These are phyloP conservation scores for Pelargonium nanum DNA, from an alignment of 345 rosid genomes.

Conservation along the genomic window DNA sequence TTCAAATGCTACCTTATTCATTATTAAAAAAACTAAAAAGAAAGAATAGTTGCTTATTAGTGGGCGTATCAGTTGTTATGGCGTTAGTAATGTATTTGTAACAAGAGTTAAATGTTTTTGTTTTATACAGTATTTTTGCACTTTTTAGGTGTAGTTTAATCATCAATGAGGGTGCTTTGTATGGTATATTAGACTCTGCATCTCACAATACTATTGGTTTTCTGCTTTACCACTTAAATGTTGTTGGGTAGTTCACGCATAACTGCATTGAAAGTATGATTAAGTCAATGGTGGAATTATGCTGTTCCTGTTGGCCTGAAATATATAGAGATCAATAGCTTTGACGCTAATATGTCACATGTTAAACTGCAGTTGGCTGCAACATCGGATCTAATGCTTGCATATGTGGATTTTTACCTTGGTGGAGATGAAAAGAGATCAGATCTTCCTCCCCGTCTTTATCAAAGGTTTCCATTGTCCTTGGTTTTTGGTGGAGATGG, in stretches of 20 bases:
- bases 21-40: too few species aligned
- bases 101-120: neutral
- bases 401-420: conserved; percentile 75
- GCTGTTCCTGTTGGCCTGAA: neutral
- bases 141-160: too few species aligned
- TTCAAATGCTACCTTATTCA: neutral
- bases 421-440: conserved; percentile 90
- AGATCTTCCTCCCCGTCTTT: conserved; percentile 75
- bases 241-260: too few species aligned
- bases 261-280: too few species aligned
- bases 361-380: conserved; percentile 60
- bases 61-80: neutral
- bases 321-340: neutral
- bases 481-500: conserved; percentile 84
- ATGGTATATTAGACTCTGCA: too few species aligned
- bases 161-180: too few species aligned
- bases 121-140: too few species aligned
- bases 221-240: too few species aligned
- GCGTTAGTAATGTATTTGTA: neutral
- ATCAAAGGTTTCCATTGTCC: conserved; percentile 67
- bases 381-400: conserved; percentile 77
- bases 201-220: too few species aligned
- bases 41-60: too few species aligned
- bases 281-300: neutral
- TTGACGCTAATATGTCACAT: neutral